Conservation (phyloP, 2,329 filamentous ascomycete genomes). For the Diaporthe destruens region DNA sequence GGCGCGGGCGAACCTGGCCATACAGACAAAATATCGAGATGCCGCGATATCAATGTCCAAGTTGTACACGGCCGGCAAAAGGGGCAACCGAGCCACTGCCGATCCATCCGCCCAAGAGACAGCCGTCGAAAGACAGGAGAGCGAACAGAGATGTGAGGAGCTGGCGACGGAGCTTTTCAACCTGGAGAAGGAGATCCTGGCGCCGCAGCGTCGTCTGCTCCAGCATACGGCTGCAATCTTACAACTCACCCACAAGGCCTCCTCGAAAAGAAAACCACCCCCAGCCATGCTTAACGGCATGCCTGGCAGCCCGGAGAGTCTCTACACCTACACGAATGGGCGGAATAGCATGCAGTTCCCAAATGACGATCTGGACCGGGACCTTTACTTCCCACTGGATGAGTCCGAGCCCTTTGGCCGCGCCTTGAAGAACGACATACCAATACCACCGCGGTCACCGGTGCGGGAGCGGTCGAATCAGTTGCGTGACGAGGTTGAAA, state of each 20-base stretch:
- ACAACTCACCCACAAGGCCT: slow-evolving; percentile 86
- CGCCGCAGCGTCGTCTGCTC: slow-evolving; percentile 80
- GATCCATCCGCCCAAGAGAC: slow-evolving; percentile 68
- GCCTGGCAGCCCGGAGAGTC: slow-evolving; percentile 81
- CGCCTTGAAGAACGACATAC: slow-evolving; percentile 60
- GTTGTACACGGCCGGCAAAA: slow-evolving; percentile 71
- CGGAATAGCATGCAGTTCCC: slow-evolving; percentile 69
- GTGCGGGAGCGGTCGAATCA: slow-evolving; percentile 66
- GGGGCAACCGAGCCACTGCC: slow-evolving; percentile 63
- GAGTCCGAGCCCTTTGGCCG: slow-evolving; percentile 64
- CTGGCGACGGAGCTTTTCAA: slow-evolving; percentile 83
- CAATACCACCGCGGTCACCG: slow-evolving; percentile 70
- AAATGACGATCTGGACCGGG: slow-evolving; percentile 77
- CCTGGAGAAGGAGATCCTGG: slow-evolving; percentile 81
- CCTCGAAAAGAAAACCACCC: slow-evolving; percentile 68
- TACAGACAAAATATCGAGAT: slow-evolving; percentile 95
- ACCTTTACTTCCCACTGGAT: slow-evolving; percentile 78
- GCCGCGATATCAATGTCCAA: slow-evolving; percentile 88
- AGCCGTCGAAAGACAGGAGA: slow-evolving; percentile 79
- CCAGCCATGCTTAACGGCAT: slow-evolving; percentile 66
- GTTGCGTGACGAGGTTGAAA: slow-evolving; percentile 58
- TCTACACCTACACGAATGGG: slow-evolving; percentile 76
- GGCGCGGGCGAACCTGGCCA: slow-evolving; percentile 82
- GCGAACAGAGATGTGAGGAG: slow-evolving; percentile 86
- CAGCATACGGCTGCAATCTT: slow-evolving; percentile 94